Base-by-base conservation (phyloP, 495 filamentous ascomycete species). In the Podospora comata region DNA sequence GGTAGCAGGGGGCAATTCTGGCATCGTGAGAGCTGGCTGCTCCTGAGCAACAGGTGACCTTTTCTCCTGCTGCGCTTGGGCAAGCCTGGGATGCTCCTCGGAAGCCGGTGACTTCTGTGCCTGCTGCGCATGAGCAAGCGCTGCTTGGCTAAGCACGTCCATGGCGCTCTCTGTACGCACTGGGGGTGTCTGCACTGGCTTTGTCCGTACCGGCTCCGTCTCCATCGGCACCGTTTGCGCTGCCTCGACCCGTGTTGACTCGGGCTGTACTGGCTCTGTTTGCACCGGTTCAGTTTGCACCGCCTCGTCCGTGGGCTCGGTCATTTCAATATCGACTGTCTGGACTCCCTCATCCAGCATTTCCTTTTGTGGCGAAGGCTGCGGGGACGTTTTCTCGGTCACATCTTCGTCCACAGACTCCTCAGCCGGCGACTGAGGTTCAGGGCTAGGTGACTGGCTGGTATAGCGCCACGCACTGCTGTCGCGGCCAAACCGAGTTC, bases 381-480 rank as follows among this genome's bases (percentile, higher is more conserved):
- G 83, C 71, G 61, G 56, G n/a, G 64, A 64, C 15, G 64, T 27
- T 13, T 15, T 30, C 6, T 67, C 61, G 13, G 61, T 44, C 1
- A n/a, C 9, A 27, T 73, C 74, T 20, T 81, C 80, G 9, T 83
- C 80, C 65, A 83, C 76, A 5, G 71, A 75, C 64, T 76, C 71
- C 30, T 39, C 27, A 26, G n/a, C 63, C 0, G 75, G 68, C 18
- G 73, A 65, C 5, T 59, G 23, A 62, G 87, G 89, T 56, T 84
- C 81, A 0, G 90, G 89, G 56, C 87, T 92, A 27, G 85, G 86
- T 3, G 88, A 86, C 72, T 86, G 84, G 69, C 90, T 89, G 30
- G 82, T 78, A 72, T 91, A 88, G 66, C 86, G 87, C 93, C 93
- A 97, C 26, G 86, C 81, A 11, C 78, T 84, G 70, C 87, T 87